Evolutionary conservation across 257 asterid species (phyloP).

Genomic region (Gynochthodes officinalis): DNA sequence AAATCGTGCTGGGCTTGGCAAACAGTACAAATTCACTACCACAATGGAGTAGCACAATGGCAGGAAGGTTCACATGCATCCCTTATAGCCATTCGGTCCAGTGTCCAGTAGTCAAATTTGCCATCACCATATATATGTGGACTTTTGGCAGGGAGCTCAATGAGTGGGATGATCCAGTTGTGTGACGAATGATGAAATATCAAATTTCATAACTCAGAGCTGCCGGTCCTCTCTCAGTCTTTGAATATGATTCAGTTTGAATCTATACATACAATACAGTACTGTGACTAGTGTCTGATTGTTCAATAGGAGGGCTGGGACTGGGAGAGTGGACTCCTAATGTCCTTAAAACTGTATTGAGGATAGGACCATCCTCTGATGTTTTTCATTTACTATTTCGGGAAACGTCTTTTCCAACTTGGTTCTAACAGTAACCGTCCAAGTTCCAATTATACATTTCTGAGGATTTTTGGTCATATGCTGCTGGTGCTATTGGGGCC

Average conservation of each 20-base stretch:
- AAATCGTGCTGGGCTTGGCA: neutral
- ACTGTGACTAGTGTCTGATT: no score
- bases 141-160: neutral
- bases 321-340: neutral
- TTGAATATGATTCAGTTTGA: no score
- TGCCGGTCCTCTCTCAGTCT: neutral
- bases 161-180: neutral
- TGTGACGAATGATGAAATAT: neutral
- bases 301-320: no score
- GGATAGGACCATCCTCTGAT: neutral
- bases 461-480: neutral
- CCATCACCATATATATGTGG: neutral
- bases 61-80: conserved; percentile 13
- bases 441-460: neutral
- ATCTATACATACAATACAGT: no score
- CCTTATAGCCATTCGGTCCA: neutral
- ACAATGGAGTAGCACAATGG: neutral
- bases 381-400: neutral
- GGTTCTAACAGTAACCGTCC: neutral
- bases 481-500: neutral
- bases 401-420: neutral
- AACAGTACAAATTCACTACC: neutral
- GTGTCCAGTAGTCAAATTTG: neutral
- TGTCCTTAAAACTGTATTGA: no score
- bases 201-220: neutral